Percentiles rank a stretch among this genome's conserved stretches.
phyloP scores from a whole-genome alignment of 177 flowering plant genomes.

The Vitis hybrid region DNA sequence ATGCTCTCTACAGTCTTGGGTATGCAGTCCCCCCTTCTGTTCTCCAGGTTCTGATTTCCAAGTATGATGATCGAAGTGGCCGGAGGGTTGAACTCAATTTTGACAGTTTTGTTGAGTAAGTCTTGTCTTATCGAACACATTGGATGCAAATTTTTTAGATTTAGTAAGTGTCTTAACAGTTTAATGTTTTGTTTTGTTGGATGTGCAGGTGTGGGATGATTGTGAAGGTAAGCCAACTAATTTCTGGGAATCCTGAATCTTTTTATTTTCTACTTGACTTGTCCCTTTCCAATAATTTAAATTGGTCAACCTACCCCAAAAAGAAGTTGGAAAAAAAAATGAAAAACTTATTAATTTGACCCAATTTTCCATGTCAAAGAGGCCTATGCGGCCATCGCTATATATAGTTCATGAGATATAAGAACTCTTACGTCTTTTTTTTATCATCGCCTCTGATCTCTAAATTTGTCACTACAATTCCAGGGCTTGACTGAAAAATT shows the following conservation, averaged over 20 bases:
- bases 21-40: conserved; percentile 55
- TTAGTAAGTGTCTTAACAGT: not conserved
- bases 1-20: conserved; percentile 53
- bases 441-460: not conserved
- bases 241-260: conserved; percentile 4
- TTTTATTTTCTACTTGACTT: not conserved
- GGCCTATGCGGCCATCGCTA: too few species aligned
- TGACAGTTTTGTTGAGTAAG: conserved; percentile 80
- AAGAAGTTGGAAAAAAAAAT: not conserved
- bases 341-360: not conserved
- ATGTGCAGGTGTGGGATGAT: conserved; percentile 79
- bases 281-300: not conserved
- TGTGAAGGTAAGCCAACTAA: conserved; percentile 57
- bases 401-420: not conserved
- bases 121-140: not conserved
- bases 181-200: conserved; percentile 17
- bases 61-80: conserved; percentile 45
- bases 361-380: too few species aligned
- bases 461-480: conserved; percentile 1
- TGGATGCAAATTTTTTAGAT: too few species aligned
- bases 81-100: conserved; percentile 38
- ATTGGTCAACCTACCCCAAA: too few species aligned
- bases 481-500: conserved; percentile 90
- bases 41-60: conserved; percentile 47
- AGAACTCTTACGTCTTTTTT: not conserved